These are phyloP conservation scores for Scenedesmus sp. DNA, from an alignment of 163 green algal species.

Conservation along the genomic window DNA sequence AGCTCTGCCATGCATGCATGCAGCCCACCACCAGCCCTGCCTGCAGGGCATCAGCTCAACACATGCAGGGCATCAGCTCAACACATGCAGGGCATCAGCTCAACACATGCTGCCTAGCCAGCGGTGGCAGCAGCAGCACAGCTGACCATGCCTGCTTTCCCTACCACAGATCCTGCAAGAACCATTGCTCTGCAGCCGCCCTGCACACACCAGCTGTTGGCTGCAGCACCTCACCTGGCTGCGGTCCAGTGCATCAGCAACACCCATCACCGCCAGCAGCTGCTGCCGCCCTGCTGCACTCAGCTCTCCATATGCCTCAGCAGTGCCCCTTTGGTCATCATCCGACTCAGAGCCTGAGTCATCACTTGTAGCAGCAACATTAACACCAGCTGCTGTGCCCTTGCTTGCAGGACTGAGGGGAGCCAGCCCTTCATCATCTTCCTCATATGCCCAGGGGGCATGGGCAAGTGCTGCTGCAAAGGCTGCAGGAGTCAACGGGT, in stretches of 20 bases:
- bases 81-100: too few species aligned
- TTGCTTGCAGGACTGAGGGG: background rate
- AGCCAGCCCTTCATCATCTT: background rate
- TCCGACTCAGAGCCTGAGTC: background rate
- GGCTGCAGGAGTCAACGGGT: constrained; percentile 17
- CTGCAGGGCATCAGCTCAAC: background rate
- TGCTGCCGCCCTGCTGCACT: background rate
- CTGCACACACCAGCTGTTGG: background rate
- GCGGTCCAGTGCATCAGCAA: constrained; percentile 22
- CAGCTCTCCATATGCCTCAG: background rate
- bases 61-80: background rate
- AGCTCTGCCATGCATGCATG: too few species aligned
- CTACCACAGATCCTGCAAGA: too few species aligned
- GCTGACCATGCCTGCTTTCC: too few species aligned
- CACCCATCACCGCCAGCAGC: constrained; percentile 22
- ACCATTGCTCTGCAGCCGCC: too few species aligned
- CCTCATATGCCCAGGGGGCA: background rate
- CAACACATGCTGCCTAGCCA: background rate
- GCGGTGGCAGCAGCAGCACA: background rate
- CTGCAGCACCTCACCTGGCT: constrained; percentile 2
- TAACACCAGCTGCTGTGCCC: background rate
- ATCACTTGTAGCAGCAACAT: background rate
- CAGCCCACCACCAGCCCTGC: too few species aligned
- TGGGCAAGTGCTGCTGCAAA: background rate
- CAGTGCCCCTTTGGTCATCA: background rate